These are phyloP conservation scores for Fraxinus paxiana DNA, from an alignment of 305 asterid genomes.

Conservation along the genomic window DNA sequence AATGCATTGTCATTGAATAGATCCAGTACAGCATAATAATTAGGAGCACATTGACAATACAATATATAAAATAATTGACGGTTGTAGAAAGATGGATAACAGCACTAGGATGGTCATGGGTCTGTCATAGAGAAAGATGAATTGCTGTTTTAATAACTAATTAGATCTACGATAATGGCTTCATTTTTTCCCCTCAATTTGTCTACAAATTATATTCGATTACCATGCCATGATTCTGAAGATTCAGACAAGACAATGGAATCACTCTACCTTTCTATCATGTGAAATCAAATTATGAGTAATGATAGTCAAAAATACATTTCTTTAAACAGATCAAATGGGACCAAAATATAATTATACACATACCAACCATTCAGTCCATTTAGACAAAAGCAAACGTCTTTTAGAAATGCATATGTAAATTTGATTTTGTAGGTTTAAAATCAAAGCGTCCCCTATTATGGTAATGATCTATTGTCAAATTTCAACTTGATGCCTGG, in stretches of 20 bases:
- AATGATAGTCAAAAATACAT: neutral
- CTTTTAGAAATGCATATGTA: neutral
- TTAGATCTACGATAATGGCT: neutral
- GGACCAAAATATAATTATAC: neutral
- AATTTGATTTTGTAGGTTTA: slow-evolving; percentile 15
- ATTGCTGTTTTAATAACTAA: neutral
- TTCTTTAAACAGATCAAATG: neutral
- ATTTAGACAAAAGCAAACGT: slow-evolving; percentile 6
- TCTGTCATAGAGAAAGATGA: neutral
- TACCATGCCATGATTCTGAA: neutral
- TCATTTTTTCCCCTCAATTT: neutral
- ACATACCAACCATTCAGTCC: slow-evolving; percentile 1
- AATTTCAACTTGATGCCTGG: slow-evolving; percentile 1
- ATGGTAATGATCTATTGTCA: neutral
- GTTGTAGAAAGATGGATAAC: neutral
- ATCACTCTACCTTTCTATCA: neutral
- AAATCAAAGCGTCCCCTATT: neutral
- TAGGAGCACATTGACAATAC: neutral
- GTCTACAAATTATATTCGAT: neutral
- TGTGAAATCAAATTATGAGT: neutral
- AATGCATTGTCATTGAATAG: neutral
- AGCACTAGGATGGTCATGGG: neutral
- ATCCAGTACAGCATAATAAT: neutral
- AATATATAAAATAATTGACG: neutral
- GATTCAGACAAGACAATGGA: neutral